Evolutionary conservation across 257 asterid genomes (phyloP).

Genomic region (Solanum okadae): DNA sequence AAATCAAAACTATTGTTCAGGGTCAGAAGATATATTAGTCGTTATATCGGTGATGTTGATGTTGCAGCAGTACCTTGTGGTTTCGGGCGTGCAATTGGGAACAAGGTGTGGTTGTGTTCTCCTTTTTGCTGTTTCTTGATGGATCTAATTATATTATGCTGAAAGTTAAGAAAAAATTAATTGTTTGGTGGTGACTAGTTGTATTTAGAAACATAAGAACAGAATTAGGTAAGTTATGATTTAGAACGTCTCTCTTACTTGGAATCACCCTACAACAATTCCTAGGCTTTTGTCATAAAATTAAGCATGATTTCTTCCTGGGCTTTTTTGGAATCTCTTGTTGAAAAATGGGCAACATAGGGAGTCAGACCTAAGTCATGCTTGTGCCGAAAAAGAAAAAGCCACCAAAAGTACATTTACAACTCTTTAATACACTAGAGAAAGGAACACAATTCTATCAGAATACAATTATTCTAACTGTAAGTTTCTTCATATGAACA

Average conservation of each 20-base stretch:
- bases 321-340: background rate
- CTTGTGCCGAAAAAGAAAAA: background rate
- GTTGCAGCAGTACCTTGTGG: constrained; percentile 99
- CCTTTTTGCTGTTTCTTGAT: background rate
- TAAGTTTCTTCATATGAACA: background rate
- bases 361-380: background rate
- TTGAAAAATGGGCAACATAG: background rate
- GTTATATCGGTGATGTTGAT: constrained; percentile 85
- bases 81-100: constrained; percentile 91
- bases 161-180: background rate
- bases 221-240: background rate
- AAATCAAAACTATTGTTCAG: constrained; percentile 27
- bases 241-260: background rate
- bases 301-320: background rate
- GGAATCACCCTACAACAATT: background rate
- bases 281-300: background rate
- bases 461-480: background rate
- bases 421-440: background rate
- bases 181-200: background rate
- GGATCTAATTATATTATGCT: background rate
- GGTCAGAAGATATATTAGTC: constrained; percentile 61
- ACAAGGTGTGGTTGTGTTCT: constrained; percentile 47
- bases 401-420: background rate
- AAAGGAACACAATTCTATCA: background rate
- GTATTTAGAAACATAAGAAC: background rate